Evolutionary conservation across 2,329 filamentous ascomycete genomes (phyloP).

Genomic region (Ophiosphaerella herpotricha): DNA sequence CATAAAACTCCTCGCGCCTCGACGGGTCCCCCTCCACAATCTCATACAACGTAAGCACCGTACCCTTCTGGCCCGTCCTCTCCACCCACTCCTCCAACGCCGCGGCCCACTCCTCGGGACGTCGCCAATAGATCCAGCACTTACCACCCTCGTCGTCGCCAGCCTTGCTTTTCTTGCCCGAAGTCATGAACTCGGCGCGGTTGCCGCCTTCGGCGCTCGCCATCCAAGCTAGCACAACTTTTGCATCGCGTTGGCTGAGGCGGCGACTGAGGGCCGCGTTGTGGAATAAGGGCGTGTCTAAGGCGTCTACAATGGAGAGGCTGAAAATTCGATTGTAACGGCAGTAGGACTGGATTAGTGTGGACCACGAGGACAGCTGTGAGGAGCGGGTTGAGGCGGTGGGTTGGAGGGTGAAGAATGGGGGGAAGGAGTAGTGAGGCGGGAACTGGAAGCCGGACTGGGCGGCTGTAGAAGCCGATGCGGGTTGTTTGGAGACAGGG

Average conservation of each 20-base stretch:
- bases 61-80: constrained; percentile 83
- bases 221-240: constrained; percentile 63
- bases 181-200: constrained; percentile 67
- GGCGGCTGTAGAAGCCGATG: no score
- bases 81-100: constrained; percentile 80
- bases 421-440: constrained; percentile 71
- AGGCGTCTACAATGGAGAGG: constrained; percentile 66
- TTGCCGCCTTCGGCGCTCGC: constrained; percentile 55
- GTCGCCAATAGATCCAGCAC: constrained; percentile 81
- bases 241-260: constrained; percentile 58
- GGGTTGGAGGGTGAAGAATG: constrained; percentile 83
- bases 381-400: constrained; percentile 74
- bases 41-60: constrained; percentile 91
- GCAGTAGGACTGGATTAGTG: constrained; percentile 83
- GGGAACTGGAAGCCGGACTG: constrained; percentile 47
- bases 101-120: constrained; percentile 87
- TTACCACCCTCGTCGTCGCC: constrained; percentile 37
- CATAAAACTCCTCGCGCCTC: constrained; percentile 71
- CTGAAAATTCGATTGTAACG: constrained; percentile 76
- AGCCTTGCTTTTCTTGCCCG: constrained; percentile 17
- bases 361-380: constrained; percentile 84
- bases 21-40: constrained; percentile 85
- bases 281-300: constrained; percentile 61
- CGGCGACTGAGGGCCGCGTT: constrained; percentile 52
- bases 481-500: no score